Base-by-base conservation (phyloP, 1,284 basidiomycete species). In the Afroboletus lepidellus region DNA sequence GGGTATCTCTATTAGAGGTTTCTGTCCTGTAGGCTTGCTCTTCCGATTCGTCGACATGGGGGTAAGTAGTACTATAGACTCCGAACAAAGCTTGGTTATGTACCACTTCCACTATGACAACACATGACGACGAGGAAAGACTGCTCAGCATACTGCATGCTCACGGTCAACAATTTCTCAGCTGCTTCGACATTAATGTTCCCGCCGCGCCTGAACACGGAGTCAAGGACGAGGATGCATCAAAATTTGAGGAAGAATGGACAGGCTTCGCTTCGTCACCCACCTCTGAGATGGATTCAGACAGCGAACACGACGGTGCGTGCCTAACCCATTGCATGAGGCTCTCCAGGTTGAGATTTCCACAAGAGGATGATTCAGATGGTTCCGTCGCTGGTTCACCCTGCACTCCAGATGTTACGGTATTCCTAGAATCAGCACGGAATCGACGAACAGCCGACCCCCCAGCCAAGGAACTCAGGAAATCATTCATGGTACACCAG, bases 401-500 rank as follows among this genome's bases (percentile, higher is more conserved):
- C 11, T 53, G 48, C 24, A 52, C 59, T 25, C 74, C 75, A 25
- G 69, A 76, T 48, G 74, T 87, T 11, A 74, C 84, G 1, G 74
- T 88, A 1, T 90, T 89, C 66, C 74, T 75, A 8, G 83, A 84
- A 44, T 54, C 59, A 5, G 55, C 48, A 27, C 48, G 50, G 34
- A 68, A 63, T 53, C 54, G 61, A 44, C 55, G 58, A 39, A 56
- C 60, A 25, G 49, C 58, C 11, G 56, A 63, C 41, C 43, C 55
- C 37, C 60, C 66, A 8, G 67, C 69, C 12, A 82, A 76, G 64
- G 68, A 72, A 7, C 74, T 77, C 44, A 77, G 73, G 68, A 87
- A 78, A 64, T 76, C 81, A 1, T 90, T 91, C 63, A 90, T 91
- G 87, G 88, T 88, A 73, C 24, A 23, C 13, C 3, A 9, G 12